Evolutionary conservation across 2,329 filamentous ascomycete genomes (phyloP), one percentile per base, ranked within the genome.

Genomic region (Aspergillus neotritici): DNA sequence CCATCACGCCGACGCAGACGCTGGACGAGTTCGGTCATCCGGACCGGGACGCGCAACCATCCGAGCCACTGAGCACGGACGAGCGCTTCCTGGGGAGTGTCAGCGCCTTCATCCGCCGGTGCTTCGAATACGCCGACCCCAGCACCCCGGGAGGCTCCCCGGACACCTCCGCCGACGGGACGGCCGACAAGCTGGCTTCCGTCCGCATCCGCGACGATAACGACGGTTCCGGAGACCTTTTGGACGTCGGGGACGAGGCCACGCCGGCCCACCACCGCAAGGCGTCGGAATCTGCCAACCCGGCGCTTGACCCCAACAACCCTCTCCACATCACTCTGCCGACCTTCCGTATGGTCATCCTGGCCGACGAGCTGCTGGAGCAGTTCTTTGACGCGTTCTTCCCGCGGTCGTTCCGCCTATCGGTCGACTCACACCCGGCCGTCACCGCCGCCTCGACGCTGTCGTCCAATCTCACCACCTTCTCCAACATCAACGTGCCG

Each of bases 351-450:
- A 98, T 98, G 93, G 89, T 98, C 3, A 87, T 98, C 8, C 80
- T 98, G 6, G 93, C 93, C 34, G 93, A 98, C 60, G 93, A 98
- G 65, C 78, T 94, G 1, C 79, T 98, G 5, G 91, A 98, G 60
- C 87, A 94, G 55, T 98, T 98, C 69, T 98, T 98, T 63, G 93
- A 98, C 69, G 87, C 87, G 1, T 94, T 89, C 32, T 96, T 97
- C 69, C 88, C 91, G 0, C 82, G 86, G 40, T 95, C 89, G 1
- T 94, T 98, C 78, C 88, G 87, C 58, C 82, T 96, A 36, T 83
- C 87, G 16, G 86, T 94, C 47, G 70, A 70, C 21, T 72, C 75
- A 2, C 62, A 76, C 28, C 66, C 71, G 31, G 73, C 67, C 5
- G 70, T 66, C 6, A 67, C 60, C 58, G 67, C 51, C 15, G 67